phyloP scores from a whole-genome alignment of 495 filamentous ascomycete genomes.

The Acidiella bohemica region DNA sequence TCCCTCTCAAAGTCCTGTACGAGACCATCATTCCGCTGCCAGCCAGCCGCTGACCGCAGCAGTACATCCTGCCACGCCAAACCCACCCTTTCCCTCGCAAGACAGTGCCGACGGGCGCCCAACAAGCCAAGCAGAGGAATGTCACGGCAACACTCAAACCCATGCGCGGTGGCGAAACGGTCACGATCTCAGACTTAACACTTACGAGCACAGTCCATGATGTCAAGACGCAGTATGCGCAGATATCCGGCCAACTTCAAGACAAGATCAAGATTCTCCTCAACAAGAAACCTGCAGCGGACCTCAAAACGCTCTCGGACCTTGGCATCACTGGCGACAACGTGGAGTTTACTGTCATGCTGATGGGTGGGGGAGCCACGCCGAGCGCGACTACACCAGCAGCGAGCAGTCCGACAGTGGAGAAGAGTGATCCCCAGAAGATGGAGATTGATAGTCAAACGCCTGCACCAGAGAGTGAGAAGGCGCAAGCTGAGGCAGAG shows the following conservation, averaged over 20 bases:
- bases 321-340: conserved; percentile 33
- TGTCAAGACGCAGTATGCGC: conserved; percentile 50
- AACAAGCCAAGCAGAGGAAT: conserved; percentile 13
- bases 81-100: conserved; percentile 35
- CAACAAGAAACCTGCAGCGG: conserved; percentile 66
- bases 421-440: conserved; percentile 21
- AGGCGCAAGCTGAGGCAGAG: conserved; percentile 13
- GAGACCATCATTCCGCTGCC: too few relatives aligned
- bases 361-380: conserved; percentile 50
- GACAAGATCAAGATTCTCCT: conserved; percentile 73
- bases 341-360: conserved; percentile 72
- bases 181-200: conserved; percentile 44
- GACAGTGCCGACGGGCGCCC: conserved; percentile 31
- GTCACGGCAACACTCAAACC: conserved; percentile 40
- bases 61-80: conserved; percentile 40
- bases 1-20: conserved; percentile 54
- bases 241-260: conserved; percentile 32
- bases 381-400: conserved; percentile 8
- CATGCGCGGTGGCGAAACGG: conserved; percentile 53
- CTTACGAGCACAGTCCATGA: conserved; percentile 59
- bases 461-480: conserved; percentile 18
- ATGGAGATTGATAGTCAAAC: conserved; percentile 17
- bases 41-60: too few relatives aligned
- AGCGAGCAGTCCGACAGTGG: conserved; percentile 24
- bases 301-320: conserved; percentile 52